These are phyloP conservation scores for Crucibulum laeve DNA, from an alignment of 768 basidiomycete species.

Conservation along the genomic window DNA sequence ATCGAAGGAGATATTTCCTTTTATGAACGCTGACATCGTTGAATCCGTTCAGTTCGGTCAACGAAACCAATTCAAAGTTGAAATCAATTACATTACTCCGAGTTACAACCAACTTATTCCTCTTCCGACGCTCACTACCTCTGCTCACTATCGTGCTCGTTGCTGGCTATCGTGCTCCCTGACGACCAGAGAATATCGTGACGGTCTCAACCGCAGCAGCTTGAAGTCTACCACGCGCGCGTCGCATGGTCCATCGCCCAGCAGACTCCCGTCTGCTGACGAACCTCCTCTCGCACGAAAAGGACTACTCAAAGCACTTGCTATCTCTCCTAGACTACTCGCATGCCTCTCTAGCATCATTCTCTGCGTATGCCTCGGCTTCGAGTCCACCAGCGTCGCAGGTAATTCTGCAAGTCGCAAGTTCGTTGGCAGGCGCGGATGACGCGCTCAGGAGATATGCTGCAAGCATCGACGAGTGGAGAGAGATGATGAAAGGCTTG, in stretches of 20 bases:
- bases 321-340: constrained; percentile 53
- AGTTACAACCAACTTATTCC: too few relatives aligned
- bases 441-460: constrained; percentile 64
- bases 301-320: constrained; percentile 65
- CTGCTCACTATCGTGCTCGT: too few relatives aligned
- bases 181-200: too few relatives aligned
- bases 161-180: too few relatives aligned
- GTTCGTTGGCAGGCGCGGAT: constrained; percentile 58
- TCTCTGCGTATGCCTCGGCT: constrained; percentile 71
- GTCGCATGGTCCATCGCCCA: constrained; percentile 65
- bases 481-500: constrained; percentile 52
- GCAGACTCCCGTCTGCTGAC: constrained; percentile 69
- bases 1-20: too few relatives aligned
- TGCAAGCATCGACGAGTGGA: constrained; percentile 59
- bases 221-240: neutral
- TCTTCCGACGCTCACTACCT: too few relatives aligned
- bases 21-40: too few relatives aligned
- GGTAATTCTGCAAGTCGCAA: constrained; percentile 53
- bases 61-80: too few relatives aligned
- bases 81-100: too few relatives aligned
- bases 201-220: neutral
- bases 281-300: constrained; percentile 66
- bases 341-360: constrained; percentile 56
- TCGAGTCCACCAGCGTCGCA: constrained; percentile 51
- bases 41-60: too few relatives aligned